Evolutionary conservation across 2,329 filamentous ascomycete species (phyloP).

Genomic region (Fusarium newnesense): DNA sequence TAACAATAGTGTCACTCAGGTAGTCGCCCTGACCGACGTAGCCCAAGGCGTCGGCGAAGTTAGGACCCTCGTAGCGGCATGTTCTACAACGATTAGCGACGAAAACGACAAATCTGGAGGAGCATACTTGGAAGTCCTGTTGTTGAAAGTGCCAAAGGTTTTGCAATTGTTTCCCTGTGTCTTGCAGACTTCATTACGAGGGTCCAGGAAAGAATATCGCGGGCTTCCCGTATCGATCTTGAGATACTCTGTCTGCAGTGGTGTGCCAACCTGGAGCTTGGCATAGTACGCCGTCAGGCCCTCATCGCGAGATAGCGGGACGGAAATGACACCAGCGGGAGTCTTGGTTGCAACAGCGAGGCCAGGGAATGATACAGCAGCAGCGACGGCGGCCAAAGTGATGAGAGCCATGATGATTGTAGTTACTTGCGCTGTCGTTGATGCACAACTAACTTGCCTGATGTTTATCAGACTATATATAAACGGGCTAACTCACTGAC

Average conservation of each 20-base stretch:
- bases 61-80: background rate
- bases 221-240: conserved; percentile 10
- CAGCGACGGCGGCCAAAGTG: background rate
- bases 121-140: background rate
- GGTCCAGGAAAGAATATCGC: conserved; percentile 4
- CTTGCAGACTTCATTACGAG: background rate
- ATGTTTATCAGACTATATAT: background rate
- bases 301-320: conserved; percentile 3
- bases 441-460: background rate
- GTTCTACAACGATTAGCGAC: background rate
- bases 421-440: too few relatives aligned
- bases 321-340: background rate
- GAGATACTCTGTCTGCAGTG: conserved; percentile 1
- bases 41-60: background rate
- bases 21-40: background rate
- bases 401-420: background rate
- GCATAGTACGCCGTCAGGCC: conserved; percentile 5
- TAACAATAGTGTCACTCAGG: background rate
- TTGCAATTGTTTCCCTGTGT: background rate
- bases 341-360: background rate
- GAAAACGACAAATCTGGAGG: fast-evolving
- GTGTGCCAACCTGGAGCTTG: background rate
- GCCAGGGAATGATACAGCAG: fast-evolving
- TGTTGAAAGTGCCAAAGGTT: background rate
- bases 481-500: background rate